Percentiles rank a stretch among this genome's conserved stretches.
These are phyloP conservation scores for Rhodotorula toruloides DNA, from an alignment of 768 basidiomycete species.

Conservation along the genomic window DNA sequence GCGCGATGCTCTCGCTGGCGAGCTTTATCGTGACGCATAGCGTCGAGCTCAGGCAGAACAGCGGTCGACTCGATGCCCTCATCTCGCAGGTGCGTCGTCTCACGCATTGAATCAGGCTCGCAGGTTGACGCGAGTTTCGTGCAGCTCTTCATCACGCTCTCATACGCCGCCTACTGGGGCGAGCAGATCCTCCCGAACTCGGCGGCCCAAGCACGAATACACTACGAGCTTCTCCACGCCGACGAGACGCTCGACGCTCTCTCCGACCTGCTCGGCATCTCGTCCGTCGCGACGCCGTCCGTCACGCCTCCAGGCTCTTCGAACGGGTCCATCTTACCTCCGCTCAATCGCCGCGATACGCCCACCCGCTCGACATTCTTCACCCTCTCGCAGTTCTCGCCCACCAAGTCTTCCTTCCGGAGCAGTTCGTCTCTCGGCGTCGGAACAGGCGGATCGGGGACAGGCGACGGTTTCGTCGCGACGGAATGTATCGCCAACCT, in stretches of 20 bases:
- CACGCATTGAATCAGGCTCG: neutral
- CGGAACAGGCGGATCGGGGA: neutral
- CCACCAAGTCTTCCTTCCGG: neutral
- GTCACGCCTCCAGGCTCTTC: neutral
- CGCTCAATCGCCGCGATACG: conserved; percentile 2
- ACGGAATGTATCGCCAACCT: conserved; percentile 31
- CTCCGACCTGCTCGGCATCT: conserved; percentile 29
- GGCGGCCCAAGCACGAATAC: conserved; percentile 9
- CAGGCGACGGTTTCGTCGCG: conserved; percentile 28
- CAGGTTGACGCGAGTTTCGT: no score
- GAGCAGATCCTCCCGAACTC: conserved; percentile 22
- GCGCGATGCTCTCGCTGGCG: conserved; percentile 28
- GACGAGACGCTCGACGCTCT: conserved; percentile 16
- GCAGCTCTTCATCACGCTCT: conserved; percentile 34
- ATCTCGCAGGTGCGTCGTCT: conserved; percentile 19
- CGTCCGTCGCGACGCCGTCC: conserved; percentile 6
- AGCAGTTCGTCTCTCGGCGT: neutral
- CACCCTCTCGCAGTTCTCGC: neutral
- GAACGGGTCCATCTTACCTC: neutral
- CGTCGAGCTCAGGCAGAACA: neutral
- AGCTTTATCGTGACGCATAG: conserved; percentile 19
- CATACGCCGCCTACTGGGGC: conserved; percentile 37
- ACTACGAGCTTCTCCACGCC: conserved; percentile 22
- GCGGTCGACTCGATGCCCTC: conserved; percentile 19
- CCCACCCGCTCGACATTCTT: conserved; percentile 3